These are phyloP conservation scores for Rhododendron henanense DNA, from an alignment of 148 eudicot genomes.

Conservation along the genomic window DNA sequence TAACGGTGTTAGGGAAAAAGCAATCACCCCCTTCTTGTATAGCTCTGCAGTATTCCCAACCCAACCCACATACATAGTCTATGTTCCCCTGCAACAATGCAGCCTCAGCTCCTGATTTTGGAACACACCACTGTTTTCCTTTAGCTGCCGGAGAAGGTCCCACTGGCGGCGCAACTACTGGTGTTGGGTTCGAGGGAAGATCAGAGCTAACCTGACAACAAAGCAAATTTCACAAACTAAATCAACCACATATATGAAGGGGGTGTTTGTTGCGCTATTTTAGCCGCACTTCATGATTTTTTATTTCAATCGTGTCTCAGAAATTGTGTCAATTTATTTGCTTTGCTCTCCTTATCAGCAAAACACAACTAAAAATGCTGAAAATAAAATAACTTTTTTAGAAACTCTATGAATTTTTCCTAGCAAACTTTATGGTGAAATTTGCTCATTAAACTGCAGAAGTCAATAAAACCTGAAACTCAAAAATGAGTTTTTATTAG, in stretches of 20 bases:
- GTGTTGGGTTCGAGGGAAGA: conserved; percentile 13
- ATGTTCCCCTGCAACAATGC: conserved; percentile 31
- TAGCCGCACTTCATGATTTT: not conserved
- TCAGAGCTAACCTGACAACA: conserved; percentile 24
- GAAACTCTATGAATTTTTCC: not conserved
- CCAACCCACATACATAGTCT: conserved; percentile 43
- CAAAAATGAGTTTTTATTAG: not conserved
- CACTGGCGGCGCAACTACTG: not conserved
- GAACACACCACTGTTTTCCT: conserved; percentile 28
- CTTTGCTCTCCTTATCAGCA: not conserved
- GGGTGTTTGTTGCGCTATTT: not conserved
- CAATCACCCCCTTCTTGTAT: conserved; percentile 41
- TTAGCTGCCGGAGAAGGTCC: conserved; percentile 6
- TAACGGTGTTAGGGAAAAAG: conserved; percentile 31
- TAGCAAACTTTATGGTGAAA: not conserved
- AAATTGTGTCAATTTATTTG: not conserved
- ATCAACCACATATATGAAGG: not conserved
- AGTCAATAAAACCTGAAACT: not conserved
- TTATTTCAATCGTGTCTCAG: not conserved
- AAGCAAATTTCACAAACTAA: conserved; percentile 13
- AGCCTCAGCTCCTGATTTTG: conserved; percentile 17
- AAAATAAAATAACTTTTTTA: not conserved
- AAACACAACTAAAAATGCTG: not conserved
- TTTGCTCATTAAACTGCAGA: not conserved
- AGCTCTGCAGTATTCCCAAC: conserved; percentile 30